phyloP scores from a whole-genome alignment of 2,329 filamentous ascomycete species.

The Hypoxylon sp. region DNA sequence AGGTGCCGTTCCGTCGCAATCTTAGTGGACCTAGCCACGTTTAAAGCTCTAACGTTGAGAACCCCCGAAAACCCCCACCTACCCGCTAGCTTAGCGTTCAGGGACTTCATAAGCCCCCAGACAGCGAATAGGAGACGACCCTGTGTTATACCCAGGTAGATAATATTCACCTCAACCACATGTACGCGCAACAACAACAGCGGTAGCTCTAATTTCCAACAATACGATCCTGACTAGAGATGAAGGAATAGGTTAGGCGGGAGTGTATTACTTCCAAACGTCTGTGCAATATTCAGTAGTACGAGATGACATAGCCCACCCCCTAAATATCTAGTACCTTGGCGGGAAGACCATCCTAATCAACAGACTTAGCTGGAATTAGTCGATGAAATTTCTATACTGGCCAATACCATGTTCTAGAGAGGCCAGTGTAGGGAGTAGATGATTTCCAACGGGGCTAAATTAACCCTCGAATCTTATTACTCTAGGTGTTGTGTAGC shows the following conservation, averaged over 20 bases:
- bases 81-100: conserved; percentile 1
- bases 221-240: not conserved
- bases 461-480: not conserved
- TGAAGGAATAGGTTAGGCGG: not conserved
- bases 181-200: not conserved
- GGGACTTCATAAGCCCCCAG: conserved; percentile 5
- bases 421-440: not conserved
- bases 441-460: not conserved
- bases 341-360: conserved; percentile 28
- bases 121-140: conserved; percentile 15
- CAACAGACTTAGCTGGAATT: conserved; percentile 4
- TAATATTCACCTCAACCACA: conserved; percentile 4
- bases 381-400: conserved; percentile 6
- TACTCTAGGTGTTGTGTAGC: not conserved
- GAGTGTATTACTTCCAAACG: not conserved
- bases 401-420: not conserved
- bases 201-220: conserved; percentile 1
- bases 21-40: conserved; percentile 29
- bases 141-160: not conserved
- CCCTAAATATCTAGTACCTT: conserved; percentile 23
- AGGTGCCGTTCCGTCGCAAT: conserved; percentile 41
- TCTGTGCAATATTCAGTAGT: conserved; percentile 3
- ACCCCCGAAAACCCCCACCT: conserved; percentile 16
- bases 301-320: conserved; percentile 25
- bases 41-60: conserved; percentile 18